Evolutionary conservation across 2,329 filamentous ascomycete genomes (phyloP).

Genomic region (Aspergillus melleus): DNA sequence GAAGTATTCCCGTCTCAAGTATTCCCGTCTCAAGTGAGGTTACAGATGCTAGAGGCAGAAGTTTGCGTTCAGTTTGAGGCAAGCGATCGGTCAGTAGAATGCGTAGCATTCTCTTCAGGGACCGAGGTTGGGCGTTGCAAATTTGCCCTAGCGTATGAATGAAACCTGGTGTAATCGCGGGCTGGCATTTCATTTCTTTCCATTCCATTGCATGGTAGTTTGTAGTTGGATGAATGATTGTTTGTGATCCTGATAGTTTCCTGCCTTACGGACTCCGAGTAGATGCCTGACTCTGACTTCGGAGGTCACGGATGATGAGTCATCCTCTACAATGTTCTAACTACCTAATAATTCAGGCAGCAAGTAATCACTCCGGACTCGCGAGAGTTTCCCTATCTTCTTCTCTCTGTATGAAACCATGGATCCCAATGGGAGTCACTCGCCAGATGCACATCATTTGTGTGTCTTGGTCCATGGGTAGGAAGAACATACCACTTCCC

Average conservation of each 20-base stretch:
- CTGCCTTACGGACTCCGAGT: no score
- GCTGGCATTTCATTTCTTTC: no score
- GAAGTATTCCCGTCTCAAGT: no score
- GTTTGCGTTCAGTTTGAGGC: neutral
- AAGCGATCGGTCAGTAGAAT: neutral
- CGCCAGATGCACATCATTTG: conserved; percentile 51
- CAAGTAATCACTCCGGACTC: neutral
- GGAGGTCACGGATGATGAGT: no score
- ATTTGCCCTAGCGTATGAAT: neutral
- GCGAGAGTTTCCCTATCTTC: neutral
- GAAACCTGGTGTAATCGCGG: neutral
- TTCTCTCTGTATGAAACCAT: conserved; percentile 3
- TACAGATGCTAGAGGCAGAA: neutral
- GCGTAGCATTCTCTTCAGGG: neutral
- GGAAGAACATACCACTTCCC: conserved; percentile 20
- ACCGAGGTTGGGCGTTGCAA: neutral
- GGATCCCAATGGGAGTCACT: conserved; percentile 8
- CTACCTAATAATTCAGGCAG: neutral
- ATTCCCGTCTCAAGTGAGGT: no score
- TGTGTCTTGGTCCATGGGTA: conserved; percentile 65
- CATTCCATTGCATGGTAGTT: no score
- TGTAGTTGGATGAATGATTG: no score
- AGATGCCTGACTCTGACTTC: no score
- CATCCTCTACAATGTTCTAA: neutral
- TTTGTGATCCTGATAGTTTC: no score